phyloP scores from a whole-genome alignment of 2,329 filamentous ascomycete genomes.

The Trichoderma atroviride region DNA sequence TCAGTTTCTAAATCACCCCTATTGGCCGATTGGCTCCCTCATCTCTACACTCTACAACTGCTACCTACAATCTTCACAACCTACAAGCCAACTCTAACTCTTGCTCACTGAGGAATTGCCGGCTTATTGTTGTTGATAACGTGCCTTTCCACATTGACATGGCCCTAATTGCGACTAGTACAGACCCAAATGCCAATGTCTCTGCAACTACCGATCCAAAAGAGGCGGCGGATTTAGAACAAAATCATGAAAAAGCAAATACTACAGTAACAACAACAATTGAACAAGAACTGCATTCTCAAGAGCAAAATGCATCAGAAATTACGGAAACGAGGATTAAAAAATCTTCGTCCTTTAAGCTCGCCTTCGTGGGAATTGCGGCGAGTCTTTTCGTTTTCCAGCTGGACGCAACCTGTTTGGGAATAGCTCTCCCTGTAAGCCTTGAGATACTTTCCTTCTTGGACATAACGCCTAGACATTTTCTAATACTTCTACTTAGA shows the following conservation, averaged over 20 bases:
- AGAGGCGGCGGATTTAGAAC: not conserved
- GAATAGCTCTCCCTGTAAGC: not conserved
- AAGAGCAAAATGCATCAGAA: not conserved
- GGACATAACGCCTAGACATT: not conserved
- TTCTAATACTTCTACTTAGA: not conserved
- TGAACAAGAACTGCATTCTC: not conserved
- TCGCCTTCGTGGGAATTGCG: not conserved
- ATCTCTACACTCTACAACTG: not conserved
- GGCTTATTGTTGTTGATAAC: not conserved
- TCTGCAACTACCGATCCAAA: not conserved
- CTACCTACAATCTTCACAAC: not conserved
- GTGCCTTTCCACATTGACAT: not conserved
- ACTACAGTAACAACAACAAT: not conserved
- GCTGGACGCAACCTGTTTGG: not conserved
- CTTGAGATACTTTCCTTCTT: slow-evolving; percentile 11
- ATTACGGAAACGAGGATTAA: not conserved
- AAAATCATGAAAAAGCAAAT: not conserved
- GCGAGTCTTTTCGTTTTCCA: not conserved
- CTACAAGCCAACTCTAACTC: not conserved
- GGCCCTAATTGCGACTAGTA: not conserved
- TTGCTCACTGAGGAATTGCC: not conserved
- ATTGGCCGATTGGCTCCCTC: not conserved
- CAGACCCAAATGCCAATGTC: not conserved
- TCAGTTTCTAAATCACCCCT: not conserved
- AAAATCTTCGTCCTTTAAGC: not conserved